Conservation (phyloP, 495 filamentous ascomycete species). For the Copromyces sp. region DNA sequence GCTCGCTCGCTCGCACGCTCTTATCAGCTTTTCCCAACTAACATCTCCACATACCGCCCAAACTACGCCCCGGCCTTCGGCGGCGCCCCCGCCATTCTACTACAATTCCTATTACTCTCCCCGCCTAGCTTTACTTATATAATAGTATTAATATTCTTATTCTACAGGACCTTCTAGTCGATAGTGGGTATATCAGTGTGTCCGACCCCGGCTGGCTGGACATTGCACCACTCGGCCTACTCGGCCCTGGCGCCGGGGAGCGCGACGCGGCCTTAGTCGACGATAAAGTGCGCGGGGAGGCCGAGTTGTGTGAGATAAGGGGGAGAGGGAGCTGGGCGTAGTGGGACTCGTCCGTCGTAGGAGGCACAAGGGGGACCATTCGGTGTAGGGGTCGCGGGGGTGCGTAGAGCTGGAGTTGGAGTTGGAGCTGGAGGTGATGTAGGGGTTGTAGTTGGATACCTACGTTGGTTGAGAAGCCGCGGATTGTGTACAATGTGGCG, state of each 20-base stretch:
- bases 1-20: conserved; percentile 46
- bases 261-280: conserved; percentile 34
- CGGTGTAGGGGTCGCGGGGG: conserved; percentile 30
- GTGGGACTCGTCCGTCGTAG: conserved; percentile 54
- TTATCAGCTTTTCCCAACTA: conserved; percentile 54
- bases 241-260: conserved; percentile 48
- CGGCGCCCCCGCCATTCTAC: conserved; percentile 48
- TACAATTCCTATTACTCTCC: conserved; percentile 65
- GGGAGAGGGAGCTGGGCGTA: conserved; percentile 55
- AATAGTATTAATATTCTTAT: conserved; percentile 56
- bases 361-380: conserved; percentile 31
- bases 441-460: conserved; percentile 70
- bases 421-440: conserved; percentile 24
- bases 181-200: conserved; percentile 49
- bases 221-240: conserved; percentile 75
- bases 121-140: conserved; percentile 75
- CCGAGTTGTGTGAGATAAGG: conserved; percentile 46
- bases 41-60: conserved; percentile 59
- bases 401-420: conserved; percentile 36
- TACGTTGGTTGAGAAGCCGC: conserved; percentile 66
- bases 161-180: conserved; percentile 34
- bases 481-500: conserved; percentile 36
- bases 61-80: conserved; percentile 65
- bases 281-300: conserved; percentile 55
- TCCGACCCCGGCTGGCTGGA: conserved; percentile 57